Base-by-base conservation (phyloP, 352 stramenopile genomes). In the Phytopythium delawarense region DNA sequence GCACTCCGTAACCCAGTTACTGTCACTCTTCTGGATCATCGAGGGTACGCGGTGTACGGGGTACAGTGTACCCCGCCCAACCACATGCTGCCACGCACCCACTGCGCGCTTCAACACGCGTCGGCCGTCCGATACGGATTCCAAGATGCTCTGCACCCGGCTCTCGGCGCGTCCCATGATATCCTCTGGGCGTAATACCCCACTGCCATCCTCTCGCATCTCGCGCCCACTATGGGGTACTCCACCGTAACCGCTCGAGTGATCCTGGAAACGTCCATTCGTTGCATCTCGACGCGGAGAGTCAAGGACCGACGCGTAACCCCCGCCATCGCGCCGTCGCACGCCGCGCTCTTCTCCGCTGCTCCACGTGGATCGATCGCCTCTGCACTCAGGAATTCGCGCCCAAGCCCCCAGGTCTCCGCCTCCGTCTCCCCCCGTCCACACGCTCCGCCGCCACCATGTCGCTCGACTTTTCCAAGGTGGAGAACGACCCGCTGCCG, bases 391-490 rank as follows among this genome's bases (percentile, higher is more conserved):
- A 15, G 40, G n/a, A 61, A 52, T 42, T 52, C 28, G 40, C 30
- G 18, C n/a, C 44, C 55, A 39, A 42, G 28, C 50, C 32, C 25
- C 25, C 25, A 30, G 25, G 25, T 30, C n/a, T n/a, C n/a, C n/a
- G n/a, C n/a, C n/a, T n/a, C n/a, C n/a, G n/a, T n/a, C n/a, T n/a
- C n/a, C n/a, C n/a, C n/a, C n/a, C n/a, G n/a, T n/a, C n/a, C n/a
- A n/a, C n/a, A n/a, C n/a, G n/a, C n/a, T n/a, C n/a, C n/a, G n/a
- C n/a, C n/a, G 9, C 20, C n/a, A 75, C 42, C 57, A 89, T 89
- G 82, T 87, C 77, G 72, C 81, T 87, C 34, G 86, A 95, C 73
- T 95, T 91, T 74, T 88, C 81, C 68, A 92, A 95, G 72, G 82
- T 91, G 30, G 84, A 93, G 61, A 91, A 95, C 81, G 88, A 93